Percentiles rank a stretch among this genome's conserved stretches.
These are phyloP conservation scores for Echinochloa phyllopogon DNA, from an alignment of 176 grass and related monocot species.

Conservation along the genomic window DNA sequence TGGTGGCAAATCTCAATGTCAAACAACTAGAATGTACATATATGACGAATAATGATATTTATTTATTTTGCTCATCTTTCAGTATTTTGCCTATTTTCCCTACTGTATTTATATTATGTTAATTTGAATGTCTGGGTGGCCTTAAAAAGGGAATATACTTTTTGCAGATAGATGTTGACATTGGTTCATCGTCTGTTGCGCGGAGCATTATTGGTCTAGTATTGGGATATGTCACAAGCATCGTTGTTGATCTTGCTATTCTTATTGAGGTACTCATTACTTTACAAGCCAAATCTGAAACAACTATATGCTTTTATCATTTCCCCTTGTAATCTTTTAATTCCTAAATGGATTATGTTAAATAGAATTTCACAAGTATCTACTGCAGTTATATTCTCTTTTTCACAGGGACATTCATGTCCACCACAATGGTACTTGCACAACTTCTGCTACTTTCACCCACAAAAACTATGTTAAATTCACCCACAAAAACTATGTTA, in stretches of 20 bases:
- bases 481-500: neutral
- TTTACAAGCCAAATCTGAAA: conserved; percentile 4
- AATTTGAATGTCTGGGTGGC: conserved; percentile 4
- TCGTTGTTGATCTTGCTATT: conserved; percentile 95
- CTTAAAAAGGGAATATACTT: conserved; percentile 32
- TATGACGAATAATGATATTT: conserved; percentile 7
- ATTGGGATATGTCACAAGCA: conserved; percentile 92
- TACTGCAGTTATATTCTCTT: neutral
- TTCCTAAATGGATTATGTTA: neutral
- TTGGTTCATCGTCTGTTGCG: conserved; percentile 94
- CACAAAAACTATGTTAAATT: neutral
- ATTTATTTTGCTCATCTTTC: neutral
- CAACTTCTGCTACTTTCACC: neutral
- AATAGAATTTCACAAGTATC: conserved; percentile 11
- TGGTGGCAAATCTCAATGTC: neutral
- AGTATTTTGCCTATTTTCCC: neutral
- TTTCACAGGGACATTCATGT: conserved; percentile 11
- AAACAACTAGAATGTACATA: conserved; percentile 3
- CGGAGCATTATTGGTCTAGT: conserved; percentile 95
- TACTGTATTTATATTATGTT: conserved; percentile 23
- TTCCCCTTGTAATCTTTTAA: conserved; percentile 1
- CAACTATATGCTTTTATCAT: neutral
- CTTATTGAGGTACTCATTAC: conserved; percentile 75
- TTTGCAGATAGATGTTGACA: conserved; percentile 98
- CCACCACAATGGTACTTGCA: neutral